These are phyloP conservation scores for Colletotrichum incanum DNA, from an alignment of 2,329 filamentous ascomycete genomes.

Conservation along the genomic window DNA sequence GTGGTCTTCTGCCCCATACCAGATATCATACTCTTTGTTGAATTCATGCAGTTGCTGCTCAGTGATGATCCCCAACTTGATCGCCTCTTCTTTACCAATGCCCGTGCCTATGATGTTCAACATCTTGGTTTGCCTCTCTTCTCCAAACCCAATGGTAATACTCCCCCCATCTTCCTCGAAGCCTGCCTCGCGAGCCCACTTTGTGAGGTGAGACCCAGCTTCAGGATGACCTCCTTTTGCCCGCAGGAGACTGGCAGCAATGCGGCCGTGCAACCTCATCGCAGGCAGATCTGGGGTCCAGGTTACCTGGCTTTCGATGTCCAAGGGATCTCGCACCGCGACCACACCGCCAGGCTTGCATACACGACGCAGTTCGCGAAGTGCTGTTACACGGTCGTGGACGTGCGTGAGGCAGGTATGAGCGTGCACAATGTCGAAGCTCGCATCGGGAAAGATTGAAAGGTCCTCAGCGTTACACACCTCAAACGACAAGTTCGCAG, in stretches of 20 bases:
- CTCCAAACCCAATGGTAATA: background rate
- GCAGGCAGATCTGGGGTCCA: constrained; percentile 1
- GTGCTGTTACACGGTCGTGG: constrained; percentile 51
- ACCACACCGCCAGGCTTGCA: constrained; percentile 55
- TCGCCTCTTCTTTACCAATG: constrained; percentile 9
- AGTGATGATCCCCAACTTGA: background rate
- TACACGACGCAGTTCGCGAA: constrained; percentile 60
- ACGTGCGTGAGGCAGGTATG: constrained; percentile 61
- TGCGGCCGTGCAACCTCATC: background rate
- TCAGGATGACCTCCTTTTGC: background rate
- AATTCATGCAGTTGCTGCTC: constrained; percentile 2
- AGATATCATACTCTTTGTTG: constrained; percentile 1
- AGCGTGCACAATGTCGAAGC: constrained; percentile 61
- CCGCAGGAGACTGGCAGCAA: constrained; percentile 3
- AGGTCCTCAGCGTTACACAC: constrained; percentile 53
- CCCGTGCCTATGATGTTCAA: constrained; percentile 6
- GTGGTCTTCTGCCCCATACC: background rate
- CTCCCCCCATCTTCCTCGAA: background rate
- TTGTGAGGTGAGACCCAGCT: background rate
- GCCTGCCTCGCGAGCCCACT: constrained; percentile 8
- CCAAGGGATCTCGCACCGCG: constrained; percentile 27
- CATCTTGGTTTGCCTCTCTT: background rate
- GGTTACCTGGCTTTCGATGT: constrained; percentile 1
- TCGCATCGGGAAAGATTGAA: constrained; percentile 56
- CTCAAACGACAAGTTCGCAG: constrained; percentile 50